Base-by-base conservation (phyloP, 2,329 filamentous ascomycete genomes). In the Alternaria infectoria region DNA sequence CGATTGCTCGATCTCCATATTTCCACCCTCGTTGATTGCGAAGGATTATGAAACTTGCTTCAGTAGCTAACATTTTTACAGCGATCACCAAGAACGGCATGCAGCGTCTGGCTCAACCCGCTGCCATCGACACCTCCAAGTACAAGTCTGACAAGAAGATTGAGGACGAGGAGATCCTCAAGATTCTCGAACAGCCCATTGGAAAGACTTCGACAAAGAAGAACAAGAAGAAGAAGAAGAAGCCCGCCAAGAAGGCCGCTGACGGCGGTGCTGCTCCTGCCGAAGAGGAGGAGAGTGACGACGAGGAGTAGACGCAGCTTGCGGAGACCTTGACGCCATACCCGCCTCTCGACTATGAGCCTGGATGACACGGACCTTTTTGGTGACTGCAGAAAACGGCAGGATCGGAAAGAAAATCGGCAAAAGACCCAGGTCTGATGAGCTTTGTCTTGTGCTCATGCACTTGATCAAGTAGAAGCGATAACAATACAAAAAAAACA, bases 71-170 rank as follows among this genome's bases (percentile, higher is more conserved):
- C 57, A 13, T 36, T 40, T 30, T 17, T 4, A 49, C 70, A 97
- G 96, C 93, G 65, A 93, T 99, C 81, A 97, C 93, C 76, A 99
- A 99, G 89, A 97, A 98, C 81, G 96, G 96, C 71, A 86, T 99
- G 76, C 93, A 91, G 77, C 93, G 92, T 83, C 85, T 99, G 62
- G 90, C 93, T 74, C 90, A 88, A 25, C 90, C 96, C 32, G 89
- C 92, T 66, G 81, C 90, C 21, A 86, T 91, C 68, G 93, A 98
- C 78, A 80, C 96, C 66, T 88, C 86, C 79, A 93, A 94, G 85
- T 89, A 91, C 86, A 91, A 97, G 88, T 91, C 93, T 32, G 94
- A 98, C 82, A 98, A 98, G 89, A 97, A 97, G 88, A 97, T 99
- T 77, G 91, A 90, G 70, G 95, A 98, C 69, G 93, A 97, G 84